A percentile compares a stretch with the other conserved stretches of the same genome.
phyloP scores from a whole-genome alignment of 2,329 filamentous ascomycete species.

The Sarocladium oryzae region DNA sequence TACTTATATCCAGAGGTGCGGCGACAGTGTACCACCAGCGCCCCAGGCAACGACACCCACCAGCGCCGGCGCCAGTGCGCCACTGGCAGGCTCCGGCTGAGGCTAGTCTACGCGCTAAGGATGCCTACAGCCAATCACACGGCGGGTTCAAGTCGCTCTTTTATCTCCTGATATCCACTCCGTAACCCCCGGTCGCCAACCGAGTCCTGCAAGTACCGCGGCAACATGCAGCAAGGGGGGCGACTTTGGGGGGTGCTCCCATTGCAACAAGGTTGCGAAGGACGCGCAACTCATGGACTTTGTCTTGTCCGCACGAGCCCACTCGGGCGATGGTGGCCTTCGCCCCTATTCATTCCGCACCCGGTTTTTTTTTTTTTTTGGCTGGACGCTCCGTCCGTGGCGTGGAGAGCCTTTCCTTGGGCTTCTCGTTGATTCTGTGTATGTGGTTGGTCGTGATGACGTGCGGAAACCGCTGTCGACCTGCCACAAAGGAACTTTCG shows the following conservation, averaged over 20 bases:
- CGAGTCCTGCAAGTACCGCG: constrained; percentile 32
- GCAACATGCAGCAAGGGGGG: constrained; percentile 20
- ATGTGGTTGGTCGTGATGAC: background rate
- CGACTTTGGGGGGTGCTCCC: background rate
- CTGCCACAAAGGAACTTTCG: too few relatives aligned
- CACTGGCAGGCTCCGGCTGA: constrained; percentile 31
- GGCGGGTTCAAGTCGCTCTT: constrained; percentile 21
- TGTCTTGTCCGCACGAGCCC: background rate
- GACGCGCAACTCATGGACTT: constrained; percentile 3
- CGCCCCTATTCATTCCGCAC: background rate
- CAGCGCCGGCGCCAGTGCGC: constrained; percentile 37
- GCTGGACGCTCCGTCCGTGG: too few relatives aligned
- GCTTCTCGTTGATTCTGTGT: constrained; percentile 7
- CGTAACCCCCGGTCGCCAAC: constrained; percentile 24
- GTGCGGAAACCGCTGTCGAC: background rate
- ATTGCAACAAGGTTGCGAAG: background rate
- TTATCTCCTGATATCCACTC: constrained; percentile 32
- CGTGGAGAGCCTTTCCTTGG: background rate
- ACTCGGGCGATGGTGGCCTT: background rate
- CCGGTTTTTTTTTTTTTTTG: too few relatives aligned
- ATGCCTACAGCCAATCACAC: constrained; percentile 31
- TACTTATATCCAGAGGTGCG: constrained; percentile 49
- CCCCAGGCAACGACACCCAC: constrained; percentile 37
- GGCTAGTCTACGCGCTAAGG: constrained; percentile 30
- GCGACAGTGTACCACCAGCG: constrained; percentile 27